phyloP scores from a whole-genome alignment of 2,329 filamentous ascomycete species.

The Lachnellula subtilissima region DNA sequence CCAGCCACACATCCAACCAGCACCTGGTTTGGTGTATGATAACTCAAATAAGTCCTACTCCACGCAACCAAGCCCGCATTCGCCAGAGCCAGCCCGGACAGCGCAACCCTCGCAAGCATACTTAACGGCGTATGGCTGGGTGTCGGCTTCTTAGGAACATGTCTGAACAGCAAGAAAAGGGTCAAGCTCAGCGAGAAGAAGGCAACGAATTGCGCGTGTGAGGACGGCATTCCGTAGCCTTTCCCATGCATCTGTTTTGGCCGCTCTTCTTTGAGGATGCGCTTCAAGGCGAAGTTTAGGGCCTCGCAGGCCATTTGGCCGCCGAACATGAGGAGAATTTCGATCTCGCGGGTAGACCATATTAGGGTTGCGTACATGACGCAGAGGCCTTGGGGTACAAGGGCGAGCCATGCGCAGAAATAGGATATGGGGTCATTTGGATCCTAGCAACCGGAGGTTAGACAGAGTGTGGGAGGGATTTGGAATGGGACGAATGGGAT shows the following conservation, averaged over 20 bases:
- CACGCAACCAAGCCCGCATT: constrained; percentile 67
- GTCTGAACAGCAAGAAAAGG: constrained; percentile 79
- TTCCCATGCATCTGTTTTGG: constrained; percentile 79
- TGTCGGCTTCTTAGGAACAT: constrained; percentile 51
- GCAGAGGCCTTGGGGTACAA: constrained; percentile 86
- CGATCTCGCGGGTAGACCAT: constrained; percentile 85
- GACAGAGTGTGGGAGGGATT: constrained; percentile 8
- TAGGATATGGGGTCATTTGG: constrained; percentile 80
- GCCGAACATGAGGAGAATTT: constrained; percentile 82
- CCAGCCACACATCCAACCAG: constrained; percentile 73
- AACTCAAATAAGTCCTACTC: constrained; percentile 85
- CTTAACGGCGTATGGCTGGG: constrained; percentile 50
- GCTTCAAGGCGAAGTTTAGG: constrained; percentile 84
- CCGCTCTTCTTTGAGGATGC: constrained; percentile 86
- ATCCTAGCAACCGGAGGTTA: constrained; percentile 52
- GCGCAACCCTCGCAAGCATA: constrained; percentile 49
- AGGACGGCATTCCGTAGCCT: constrained; percentile 96
- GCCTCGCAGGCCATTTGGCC: constrained; percentile 91
- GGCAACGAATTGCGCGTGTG: constrained; percentile 89
- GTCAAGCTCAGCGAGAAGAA: constrained; percentile 84
- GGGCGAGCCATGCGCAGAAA: constrained; percentile 86
- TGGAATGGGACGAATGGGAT: background rate
- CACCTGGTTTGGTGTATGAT: constrained; percentile 87
- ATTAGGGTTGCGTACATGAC: constrained; percentile 86
- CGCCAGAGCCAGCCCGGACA: constrained; percentile 53